These are phyloP conservation scores for Musa itinerans DNA, from an alignment of 176 grass and related monocot species.

Conservation along the genomic window DNA sequence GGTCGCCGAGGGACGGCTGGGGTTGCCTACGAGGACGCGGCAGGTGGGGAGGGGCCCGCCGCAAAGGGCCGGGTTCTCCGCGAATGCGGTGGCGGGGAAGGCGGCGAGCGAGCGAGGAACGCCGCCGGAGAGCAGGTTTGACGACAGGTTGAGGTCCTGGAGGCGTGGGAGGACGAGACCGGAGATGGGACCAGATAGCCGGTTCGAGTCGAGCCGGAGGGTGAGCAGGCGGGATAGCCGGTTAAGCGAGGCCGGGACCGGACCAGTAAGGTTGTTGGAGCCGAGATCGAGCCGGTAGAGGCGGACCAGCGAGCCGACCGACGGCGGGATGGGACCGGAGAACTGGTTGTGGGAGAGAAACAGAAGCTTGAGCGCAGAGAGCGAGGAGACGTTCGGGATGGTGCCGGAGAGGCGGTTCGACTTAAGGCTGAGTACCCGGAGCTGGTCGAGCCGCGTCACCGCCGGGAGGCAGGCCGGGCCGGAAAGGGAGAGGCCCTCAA, in stretches of 20 bases:
- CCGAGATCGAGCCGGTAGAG: conserved; percentile 74
- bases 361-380: conserved; percentile 58
- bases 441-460: conserved; percentile 42
- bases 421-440: conserved; percentile 80
- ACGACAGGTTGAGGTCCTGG: conserved; percentile 5
- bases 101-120: background rate
- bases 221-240: conserved; percentile 3
- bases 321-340: conserved; percentile 44
- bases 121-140: background rate
- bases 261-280: conserved; percentile 52
- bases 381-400: conserved; percentile 63
- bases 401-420: conserved; percentile 39
- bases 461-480: conserved; percentile 31
- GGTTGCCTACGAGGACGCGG: background rate
- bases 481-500: conserved; percentile 48
- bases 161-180: background rate
- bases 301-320: conserved; percentile 33
- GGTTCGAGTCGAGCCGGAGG: conserved; percentile 1
- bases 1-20: conserved; percentile 7
- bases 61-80: background rate
- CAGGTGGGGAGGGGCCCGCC: background rate
- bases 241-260: background rate
- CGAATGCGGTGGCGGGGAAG: background rate
- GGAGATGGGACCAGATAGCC: conserved; percentile 1
- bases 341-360: conserved; percentile 64